Percentiles rank a stretch among this genome's conserved stretches.
Conservation (phyloP, 1,139 yeast species). For the Debaryomycetaceae sp. region DNA sequence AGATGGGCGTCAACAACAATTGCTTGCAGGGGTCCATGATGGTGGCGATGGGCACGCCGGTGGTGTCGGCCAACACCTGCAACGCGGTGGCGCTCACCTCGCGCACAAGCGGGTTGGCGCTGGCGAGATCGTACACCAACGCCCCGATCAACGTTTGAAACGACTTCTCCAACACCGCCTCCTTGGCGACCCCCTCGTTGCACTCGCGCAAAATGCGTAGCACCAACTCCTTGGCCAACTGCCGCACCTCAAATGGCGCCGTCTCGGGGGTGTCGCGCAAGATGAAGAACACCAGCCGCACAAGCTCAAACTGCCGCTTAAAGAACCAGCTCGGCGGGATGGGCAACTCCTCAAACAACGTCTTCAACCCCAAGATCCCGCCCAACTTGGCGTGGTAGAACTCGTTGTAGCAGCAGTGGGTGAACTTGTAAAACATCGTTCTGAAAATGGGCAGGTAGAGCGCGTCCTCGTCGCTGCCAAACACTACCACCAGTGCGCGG, state of each 20-base stretch:
- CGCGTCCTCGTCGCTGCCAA: constrained; percentile 64
- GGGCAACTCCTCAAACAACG: constrained; percentile 63
- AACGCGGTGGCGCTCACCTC: constrained; percentile 76
- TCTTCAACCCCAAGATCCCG: constrained; percentile 78
- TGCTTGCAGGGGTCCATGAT: constrained; percentile 81
- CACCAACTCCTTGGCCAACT: constrained; percentile 65
- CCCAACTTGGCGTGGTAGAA: constrained; percentile 82
- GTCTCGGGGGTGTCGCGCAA: constrained; percentile 87
- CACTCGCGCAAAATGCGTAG: constrained; percentile 61
- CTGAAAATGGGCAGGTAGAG: constrained; percentile 72
- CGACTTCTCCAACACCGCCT: constrained; percentile 62
- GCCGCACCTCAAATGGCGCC: constrained; percentile 76
- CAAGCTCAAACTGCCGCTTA: constrained; percentile 76
- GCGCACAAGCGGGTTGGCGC: constrained; percentile 79
- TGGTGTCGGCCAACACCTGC: constrained; percentile 61
- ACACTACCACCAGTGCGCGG: constrained; percentile 58
- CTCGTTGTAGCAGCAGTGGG: constrained; percentile 90
- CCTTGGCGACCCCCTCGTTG: constrained; percentile 55
- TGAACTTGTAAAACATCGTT: constrained; percentile 72
- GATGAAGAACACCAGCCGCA: constrained; percentile 84
- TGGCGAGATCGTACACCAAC: constrained; percentile 86
- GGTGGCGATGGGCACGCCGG: constrained; percentile 64
- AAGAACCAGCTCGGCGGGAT: constrained; percentile 72
- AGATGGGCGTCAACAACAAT: constrained; percentile 83
- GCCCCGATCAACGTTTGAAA: constrained; percentile 82